These are phyloP conservation scores for Ophiostoma sp. DNA, from an alignment of 2,329 filamentous ascomycete genomes.

Conservation along the genomic window DNA sequence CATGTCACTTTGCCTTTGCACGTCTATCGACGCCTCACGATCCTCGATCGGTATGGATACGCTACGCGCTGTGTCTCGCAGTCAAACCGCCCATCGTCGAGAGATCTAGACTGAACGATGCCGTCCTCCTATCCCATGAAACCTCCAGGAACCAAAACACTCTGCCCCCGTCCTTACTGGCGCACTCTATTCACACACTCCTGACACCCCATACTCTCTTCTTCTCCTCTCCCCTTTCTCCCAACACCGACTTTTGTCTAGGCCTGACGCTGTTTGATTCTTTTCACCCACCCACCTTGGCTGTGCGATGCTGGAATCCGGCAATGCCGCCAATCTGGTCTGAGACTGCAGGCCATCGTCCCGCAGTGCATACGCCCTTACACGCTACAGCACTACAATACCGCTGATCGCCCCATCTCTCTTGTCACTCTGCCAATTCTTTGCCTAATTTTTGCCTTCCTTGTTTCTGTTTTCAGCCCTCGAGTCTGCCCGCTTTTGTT, in stretches of 20 bases:
- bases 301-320: background rate
- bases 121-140: background rate
- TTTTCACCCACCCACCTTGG: background rate
- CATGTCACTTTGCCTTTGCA: background rate
- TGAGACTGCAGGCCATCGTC: background rate
- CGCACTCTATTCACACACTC: background rate
- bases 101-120: background rate
- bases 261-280: background rate
- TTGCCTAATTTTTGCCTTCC: background rate
- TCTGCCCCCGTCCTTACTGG: background rate
- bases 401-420: slow-evolving; percentile 10
- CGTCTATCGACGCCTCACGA: background rate
- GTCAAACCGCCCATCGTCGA: background rate
- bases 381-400: slow-evolving; percentile 7
- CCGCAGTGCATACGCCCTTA: background rate
- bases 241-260: background rate
- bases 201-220: background rate
- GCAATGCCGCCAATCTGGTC: background rate
- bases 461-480: slow-evolving; percentile 8
- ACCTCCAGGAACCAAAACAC: background rate
- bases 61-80: background rate
- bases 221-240: background rate
- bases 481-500: background rate
- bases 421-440: slow-evolving; percentile 5
- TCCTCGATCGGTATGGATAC: too few species aligned